A percentile compares a stretch with the other conserved stretches of the same genome.
These are phyloP conservation scores for Termitomyces sp. DNA, from an alignment of 768 basidiomycete genomes.

Conservation along the genomic window DNA sequence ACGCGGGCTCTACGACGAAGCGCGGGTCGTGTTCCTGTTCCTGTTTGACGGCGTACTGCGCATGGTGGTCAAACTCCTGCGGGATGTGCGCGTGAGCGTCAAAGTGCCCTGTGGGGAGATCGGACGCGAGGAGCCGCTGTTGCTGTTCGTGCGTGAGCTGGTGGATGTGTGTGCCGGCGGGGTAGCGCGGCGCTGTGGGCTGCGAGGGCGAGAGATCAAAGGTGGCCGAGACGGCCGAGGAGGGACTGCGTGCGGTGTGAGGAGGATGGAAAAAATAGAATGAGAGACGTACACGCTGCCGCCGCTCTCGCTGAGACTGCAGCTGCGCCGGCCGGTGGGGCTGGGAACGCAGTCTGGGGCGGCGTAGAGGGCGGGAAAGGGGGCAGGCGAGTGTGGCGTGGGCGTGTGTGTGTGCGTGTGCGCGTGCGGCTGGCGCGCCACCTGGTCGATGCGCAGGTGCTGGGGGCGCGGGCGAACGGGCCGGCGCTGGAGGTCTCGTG, in stretches of 20 bases:
- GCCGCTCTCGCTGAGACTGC: slow-evolving; percentile 9
- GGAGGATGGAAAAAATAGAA: no score
- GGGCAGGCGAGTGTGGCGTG: not conserved
- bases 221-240: slow-evolving; percentile 8
- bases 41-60: no score
- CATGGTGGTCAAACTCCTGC: not conserved
- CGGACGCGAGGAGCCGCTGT: not conserved
- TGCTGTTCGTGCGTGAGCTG: not conserved
- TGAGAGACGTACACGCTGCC: slow-evolving; percentile 3
- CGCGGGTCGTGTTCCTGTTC: no score
- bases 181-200: not conserved
- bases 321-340: not conserved
- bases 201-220: slow-evolving; percentile 2
- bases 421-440: not conserved
- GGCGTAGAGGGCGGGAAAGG: not conserved
- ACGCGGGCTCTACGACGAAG: no score
- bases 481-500: not conserved
- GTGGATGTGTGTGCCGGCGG: not conserved
- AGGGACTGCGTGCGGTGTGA: not conserved
- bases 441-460: not conserved
- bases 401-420: no score
- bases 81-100: not conserved
- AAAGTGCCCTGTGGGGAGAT: not conserved
- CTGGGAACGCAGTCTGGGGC: not conserved
- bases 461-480: not conserved